Base-by-base conservation (phyloP, 176 grass and related monocot species). In the Hsuehochloa calcarea region DNA sequence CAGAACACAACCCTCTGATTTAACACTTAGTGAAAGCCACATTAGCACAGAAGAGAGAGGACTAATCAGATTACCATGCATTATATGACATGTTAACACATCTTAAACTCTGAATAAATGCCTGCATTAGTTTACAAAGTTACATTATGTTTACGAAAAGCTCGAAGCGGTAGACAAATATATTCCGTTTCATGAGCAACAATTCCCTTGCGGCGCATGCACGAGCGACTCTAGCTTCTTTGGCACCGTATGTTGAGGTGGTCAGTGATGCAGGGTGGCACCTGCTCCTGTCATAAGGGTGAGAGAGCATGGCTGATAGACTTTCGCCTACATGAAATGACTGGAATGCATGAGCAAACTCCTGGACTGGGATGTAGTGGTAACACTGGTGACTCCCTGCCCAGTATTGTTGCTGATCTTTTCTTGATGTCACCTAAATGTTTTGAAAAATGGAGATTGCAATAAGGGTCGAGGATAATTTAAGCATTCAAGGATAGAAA, bases 101-200 rank as follows among this genome's bases (percentile, higher is more conserved):
- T 31, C 10, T 43, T 31, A 22, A 59, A 46, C 16, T 72, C 39
- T 22, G n/a, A 41, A 43, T 7, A 45, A 34, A 72, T 62, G 17
- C 54, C 40, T 83, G 20, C 20, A 60, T 43, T 62, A 10, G 8
- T 20, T 35, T 20, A 52, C 22, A 56, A 65, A 31, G n/a, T 11
- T 17, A 46, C 64, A 19, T 20, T 40, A 73, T 34, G 10, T 67
- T 77, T 80, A 92, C 90, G 90, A 69, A 92, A 49, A 77, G 46
- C 84, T 41, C 83, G 80, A 63, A 92, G 26, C 66, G 72, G 78
- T 92, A 92, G 31, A 92, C 87, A 64, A 92, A 92, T 23, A 85
- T 80, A 60, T 92, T 92, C n/a, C 90, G 71, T 65, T 92, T 87
- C 84, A 92, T 92, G 65, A 92, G 90, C 65, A 92, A 47, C 75